Conservation (phyloP, 2,329 filamentous ascomycete genomes). For the Elsinoe fawcettii region DNA sequence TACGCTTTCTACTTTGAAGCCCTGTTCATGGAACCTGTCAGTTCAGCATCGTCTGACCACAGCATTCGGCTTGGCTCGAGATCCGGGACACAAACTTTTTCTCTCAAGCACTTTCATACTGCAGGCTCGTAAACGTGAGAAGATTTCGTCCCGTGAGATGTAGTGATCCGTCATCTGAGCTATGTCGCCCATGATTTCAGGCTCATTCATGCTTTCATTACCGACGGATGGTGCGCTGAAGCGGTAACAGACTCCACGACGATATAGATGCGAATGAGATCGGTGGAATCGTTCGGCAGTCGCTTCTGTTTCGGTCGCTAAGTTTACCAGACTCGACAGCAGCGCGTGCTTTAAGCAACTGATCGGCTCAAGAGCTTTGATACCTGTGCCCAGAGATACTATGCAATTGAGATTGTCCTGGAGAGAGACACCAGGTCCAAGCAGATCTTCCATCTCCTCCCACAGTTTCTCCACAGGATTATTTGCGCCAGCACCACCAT, state of each 20-base stretch:
- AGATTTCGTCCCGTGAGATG: background rate
- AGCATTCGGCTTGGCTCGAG: too few species aligned
- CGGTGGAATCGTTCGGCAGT: constrained; percentile 11
- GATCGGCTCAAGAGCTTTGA: background rate
- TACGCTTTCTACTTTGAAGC: too few species aligned
- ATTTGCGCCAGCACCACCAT: constrained; percentile 39
- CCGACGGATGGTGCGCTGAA: constrained; percentile 15
- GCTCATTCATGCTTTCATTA: background rate
- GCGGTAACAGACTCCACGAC: background rate
- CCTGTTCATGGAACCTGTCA: too few species aligned
- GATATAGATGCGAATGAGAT: background rate
- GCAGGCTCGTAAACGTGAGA: background rate
- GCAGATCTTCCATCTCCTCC: constrained; percentile 29
- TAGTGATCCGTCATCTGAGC: background rate
- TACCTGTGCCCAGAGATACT: constrained; percentile 13
- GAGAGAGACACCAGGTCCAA: background rate
- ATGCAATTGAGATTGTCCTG: constrained; percentile 6
- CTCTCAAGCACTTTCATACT: too few species aligned
- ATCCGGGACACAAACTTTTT: too few species aligned
- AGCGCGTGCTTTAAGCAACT: background rate
- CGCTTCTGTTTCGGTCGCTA: constrained; percentile 14
- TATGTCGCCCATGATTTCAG: background rate
- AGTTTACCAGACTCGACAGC: background rate
- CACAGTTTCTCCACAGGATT: constrained; percentile 40
- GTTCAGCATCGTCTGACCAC: too few species aligned